A percentile compares a stretch with the other conserved stretches of the same genome.
Conservation (phyloP, 371 early-diverging fungal genomes). For the Smittium culicis region DNA sequence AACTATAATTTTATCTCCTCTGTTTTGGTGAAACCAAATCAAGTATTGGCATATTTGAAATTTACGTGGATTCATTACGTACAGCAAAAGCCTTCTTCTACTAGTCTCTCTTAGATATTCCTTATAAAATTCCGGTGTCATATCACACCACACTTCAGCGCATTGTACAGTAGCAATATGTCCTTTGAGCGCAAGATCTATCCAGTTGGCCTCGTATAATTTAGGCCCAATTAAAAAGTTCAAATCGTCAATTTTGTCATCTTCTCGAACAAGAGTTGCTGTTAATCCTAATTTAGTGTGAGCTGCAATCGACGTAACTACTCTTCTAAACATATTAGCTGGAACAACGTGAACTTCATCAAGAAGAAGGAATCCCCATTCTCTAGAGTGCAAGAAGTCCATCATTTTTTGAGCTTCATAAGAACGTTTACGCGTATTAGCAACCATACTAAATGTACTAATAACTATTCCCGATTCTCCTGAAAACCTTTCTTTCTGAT, state of each 20-base stretch:
- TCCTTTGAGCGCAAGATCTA: slow-evolving; percentile 93
- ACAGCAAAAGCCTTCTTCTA: slow-evolving; percentile 72
- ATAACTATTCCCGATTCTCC: slow-evolving; percentile 88
- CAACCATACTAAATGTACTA: slow-evolving; percentile 98
- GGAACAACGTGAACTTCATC: slow-evolving; percentile 99
- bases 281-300: slow-evolving; percentile 98
- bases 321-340: slow-evolving; percentile 97
- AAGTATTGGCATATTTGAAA: slow-evolving; percentile 96
- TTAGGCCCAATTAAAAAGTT: slow-evolving; percentile 99
- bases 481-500: slow-evolving; percentile 82
- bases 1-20: slow-evolving; percentile 99
- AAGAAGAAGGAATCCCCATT: slow-evolving; percentile 97
- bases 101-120: slow-evolving; percentile 74
- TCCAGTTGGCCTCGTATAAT: slow-evolving; percentile 99
- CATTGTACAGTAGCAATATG: slow-evolving; percentile 99
- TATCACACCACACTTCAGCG: slow-evolving; percentile 99
- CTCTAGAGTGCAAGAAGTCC: slow-evolving; percentile 78
- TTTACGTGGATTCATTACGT: slow-evolving; percentile 98
- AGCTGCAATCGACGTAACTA: slow-evolving; percentile 86
- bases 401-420: slow-evolving; percentile 95
- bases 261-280: slow-evolving; percentile 98
- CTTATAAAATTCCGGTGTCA: slow-evolving; percentile 96
- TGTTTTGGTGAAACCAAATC: slow-evolving; percentile 86
- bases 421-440: slow-evolving; percentile 88
- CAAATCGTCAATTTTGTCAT: slow-evolving; percentile 97